These are phyloP conservation scores for Dimargaris cristalligena DNA, from an alignment of 192 early-diverging fungal genomes.

Conservation along the genomic window DNA sequence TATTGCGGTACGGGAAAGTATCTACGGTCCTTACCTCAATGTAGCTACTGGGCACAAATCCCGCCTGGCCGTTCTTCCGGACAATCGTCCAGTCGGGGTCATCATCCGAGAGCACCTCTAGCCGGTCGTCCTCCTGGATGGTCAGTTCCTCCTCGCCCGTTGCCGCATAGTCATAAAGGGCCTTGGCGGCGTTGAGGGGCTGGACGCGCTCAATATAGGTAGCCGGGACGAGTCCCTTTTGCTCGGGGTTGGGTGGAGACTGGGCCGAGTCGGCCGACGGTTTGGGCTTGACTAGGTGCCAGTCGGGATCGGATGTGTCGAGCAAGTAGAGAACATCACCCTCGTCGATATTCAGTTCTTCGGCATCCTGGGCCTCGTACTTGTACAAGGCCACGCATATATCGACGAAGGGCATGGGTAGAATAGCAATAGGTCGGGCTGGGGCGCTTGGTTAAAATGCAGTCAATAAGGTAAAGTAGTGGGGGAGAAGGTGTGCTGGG, in stretches of 20 bases:
- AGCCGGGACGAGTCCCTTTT: slow-evolving; percentile 74
- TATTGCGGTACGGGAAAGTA: background rate
- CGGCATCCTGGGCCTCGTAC: slow-evolving; percentile 66
- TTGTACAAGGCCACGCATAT: slow-evolving; percentile 74
- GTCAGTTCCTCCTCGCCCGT: slow-evolving; percentile 69
- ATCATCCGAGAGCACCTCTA: slow-evolving; percentile 64
- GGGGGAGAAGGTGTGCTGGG: too few species aligned
- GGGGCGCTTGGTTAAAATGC: too few species aligned
- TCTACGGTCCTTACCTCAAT: slow-evolving; percentile 28
- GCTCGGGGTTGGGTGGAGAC: background rate
- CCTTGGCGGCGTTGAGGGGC: slow-evolving; percentile 38
- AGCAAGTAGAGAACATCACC: slow-evolving; percentile 76
- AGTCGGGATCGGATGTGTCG: slow-evolving; percentile 78
- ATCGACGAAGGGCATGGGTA: slow-evolving; percentile 28
- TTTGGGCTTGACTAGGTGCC: slow-evolving; percentile 75
- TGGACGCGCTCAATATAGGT: slow-evolving; percentile 66
- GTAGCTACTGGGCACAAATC: slow-evolving; percentile 80
- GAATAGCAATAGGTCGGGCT: too few species aligned
- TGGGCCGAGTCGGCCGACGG: slow-evolving; percentile 11
- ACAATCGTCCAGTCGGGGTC: slow-evolving; percentile 92
- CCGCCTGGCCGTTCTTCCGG: slow-evolving; percentile 46
- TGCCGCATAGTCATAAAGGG: slow-evolving; percentile 72
- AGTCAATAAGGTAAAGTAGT: too few species aligned
- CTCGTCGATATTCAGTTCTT: slow-evolving; percentile 74
- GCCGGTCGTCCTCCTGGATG: slow-evolving; percentile 49